These are phyloP conservation scores for Globisporangium solare DNA, from an alignment of 352 stramenopile species.

Conservation along the genomic window DNA sequence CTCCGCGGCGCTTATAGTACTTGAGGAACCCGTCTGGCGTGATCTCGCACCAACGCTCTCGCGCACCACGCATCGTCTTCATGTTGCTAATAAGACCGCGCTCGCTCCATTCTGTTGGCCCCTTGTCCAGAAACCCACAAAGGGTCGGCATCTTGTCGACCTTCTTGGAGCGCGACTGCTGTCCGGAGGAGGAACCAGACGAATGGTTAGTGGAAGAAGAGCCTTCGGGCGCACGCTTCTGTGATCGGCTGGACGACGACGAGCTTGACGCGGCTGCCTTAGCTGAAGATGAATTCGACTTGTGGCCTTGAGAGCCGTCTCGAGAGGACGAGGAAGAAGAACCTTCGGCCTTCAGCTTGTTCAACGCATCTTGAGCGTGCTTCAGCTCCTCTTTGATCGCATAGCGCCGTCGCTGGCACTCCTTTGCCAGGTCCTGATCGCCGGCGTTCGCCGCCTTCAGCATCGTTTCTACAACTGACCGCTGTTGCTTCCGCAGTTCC, in stretches of 20 bases:
- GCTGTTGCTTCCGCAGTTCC: conserved; percentile 76
- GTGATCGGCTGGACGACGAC: conserved; percentile 9
- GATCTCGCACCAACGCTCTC: conserved; percentile 84
- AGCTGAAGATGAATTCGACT: conserved; percentile 6
- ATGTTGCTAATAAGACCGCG: conserved; percentile 74
- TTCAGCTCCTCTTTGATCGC: conserved; percentile 79
- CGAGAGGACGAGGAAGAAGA: conserved; percentile 10
- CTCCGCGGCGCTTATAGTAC: conserved; percentile 86
- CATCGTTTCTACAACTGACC: conserved; percentile 63
- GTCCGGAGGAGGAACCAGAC: background rate
- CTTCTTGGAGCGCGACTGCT: conserved; percentile 24
- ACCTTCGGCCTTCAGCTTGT: conserved; percentile 47
- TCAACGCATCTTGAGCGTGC: conserved; percentile 59
- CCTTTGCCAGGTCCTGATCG: conserved; percentile 68
- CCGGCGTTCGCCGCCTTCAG: conserved; percentile 65
- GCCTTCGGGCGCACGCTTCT: no score
- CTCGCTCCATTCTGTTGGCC: conserved; percentile 81
- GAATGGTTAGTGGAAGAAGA: no score
- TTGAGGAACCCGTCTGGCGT: conserved; percentile 61
- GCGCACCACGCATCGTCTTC: conserved; percentile 81
- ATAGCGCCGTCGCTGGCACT: conserved; percentile 67
- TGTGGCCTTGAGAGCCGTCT: conserved; percentile 9
- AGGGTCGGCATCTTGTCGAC: conserved; percentile 70
- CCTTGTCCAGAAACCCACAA: conserved; percentile 78
- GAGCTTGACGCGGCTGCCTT: background rate